phyloP scores from a whole-genome alignment of 768 basidiomycete species.

The Kwoniella dejecticola region DNA sequence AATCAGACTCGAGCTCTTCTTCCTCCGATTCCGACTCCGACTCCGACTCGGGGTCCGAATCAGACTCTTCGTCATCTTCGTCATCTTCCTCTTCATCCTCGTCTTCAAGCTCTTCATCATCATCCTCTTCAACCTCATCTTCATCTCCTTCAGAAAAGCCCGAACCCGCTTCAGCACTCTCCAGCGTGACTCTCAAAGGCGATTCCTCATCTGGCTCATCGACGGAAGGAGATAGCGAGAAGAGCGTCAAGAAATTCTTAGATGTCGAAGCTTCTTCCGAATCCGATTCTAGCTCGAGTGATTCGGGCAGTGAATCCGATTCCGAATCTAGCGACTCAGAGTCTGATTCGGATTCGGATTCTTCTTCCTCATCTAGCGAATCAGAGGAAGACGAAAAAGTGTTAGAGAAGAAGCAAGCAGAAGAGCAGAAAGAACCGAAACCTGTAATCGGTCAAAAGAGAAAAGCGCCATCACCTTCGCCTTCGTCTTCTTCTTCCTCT shows the following conservation, averaged over 20 bases:
- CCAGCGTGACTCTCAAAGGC: conserved; percentile 19
- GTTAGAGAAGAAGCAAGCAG: no score
- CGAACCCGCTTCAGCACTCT: conserved; percentile 15
- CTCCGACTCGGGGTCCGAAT: conserved; percentile 26
- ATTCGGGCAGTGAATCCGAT: conserved; percentile 10
- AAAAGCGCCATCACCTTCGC: conserved; percentile 41
- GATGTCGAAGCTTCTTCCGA: conserved; percentile 29
- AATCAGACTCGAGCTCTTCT: conserved; percentile 30
- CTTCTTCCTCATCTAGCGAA: no score
- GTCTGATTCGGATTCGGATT: conserved; percentile 17
- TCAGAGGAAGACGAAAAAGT: no score
- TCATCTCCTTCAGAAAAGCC: conserved; percentile 1
- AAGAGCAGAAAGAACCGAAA: conserved; percentile 24
- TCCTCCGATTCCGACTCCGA: conserved; percentile 30
- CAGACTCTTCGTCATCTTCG: conserved; percentile 21
- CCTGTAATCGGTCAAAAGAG: conserved; percentile 42
- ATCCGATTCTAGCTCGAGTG: conserved; percentile 13
- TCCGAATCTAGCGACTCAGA: conserved; percentile 10
- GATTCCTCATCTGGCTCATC: conserved; percentile 24
- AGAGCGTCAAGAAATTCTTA: conserved; percentile 25
- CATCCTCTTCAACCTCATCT: conserved; percentile 16
- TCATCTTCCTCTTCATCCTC: conserved; percentile 4
- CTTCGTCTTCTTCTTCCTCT: conserved; percentile 35
- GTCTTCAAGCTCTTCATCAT: conserved; percentile 25
- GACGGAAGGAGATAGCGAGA: conserved; percentile 22